A percentile compares a stretch with the other conserved stretches of the same genome.
Conservation (phyloP, 306 rosid species). For the Gillenia trifoliata region DNA sequence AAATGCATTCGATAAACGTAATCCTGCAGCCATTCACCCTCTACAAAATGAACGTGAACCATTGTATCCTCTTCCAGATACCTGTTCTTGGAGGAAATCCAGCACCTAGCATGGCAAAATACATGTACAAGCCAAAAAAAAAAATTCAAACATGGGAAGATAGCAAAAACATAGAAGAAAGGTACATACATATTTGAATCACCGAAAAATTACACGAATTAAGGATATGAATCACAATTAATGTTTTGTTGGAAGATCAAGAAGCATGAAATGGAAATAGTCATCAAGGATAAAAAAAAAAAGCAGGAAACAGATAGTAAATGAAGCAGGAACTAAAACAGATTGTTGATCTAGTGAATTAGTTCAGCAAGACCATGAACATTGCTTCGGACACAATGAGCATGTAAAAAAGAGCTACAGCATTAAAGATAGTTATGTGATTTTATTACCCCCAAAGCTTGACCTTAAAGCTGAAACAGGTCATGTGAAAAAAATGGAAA, state of each 20-base stretch:
- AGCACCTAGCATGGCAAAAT: slow-evolving; percentile 19
- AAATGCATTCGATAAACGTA: slow-evolving; percentile 12
- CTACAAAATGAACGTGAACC: slow-evolving; percentile 2
- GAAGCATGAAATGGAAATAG: background rate
- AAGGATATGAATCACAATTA: background rate
- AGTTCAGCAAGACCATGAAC: background rate
- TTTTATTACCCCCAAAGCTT: background rate
- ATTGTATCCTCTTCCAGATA: background rate
- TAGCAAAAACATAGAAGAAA: background rate
- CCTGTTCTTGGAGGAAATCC: slow-evolving; percentile 6
- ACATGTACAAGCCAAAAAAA: background rate
- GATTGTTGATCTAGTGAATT: background rate
- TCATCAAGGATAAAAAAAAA: background rate
- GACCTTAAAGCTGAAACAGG: background rate
- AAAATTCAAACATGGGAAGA: background rate
- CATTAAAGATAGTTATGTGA: background rate
- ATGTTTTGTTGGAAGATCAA: background rate
- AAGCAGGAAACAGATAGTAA: background rate
- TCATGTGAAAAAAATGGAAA: background rate
- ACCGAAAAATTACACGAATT: background rate
- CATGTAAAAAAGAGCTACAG: background rate
- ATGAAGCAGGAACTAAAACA: background rate
- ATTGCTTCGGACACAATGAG: background rate
- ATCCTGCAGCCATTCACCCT: slow-evolving; percentile 14
- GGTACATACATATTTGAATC: background rate